Evolutionary conservation across 768 basidiomycete species (phyloP).

Genomic region (Suillus ampliporus): DNA sequence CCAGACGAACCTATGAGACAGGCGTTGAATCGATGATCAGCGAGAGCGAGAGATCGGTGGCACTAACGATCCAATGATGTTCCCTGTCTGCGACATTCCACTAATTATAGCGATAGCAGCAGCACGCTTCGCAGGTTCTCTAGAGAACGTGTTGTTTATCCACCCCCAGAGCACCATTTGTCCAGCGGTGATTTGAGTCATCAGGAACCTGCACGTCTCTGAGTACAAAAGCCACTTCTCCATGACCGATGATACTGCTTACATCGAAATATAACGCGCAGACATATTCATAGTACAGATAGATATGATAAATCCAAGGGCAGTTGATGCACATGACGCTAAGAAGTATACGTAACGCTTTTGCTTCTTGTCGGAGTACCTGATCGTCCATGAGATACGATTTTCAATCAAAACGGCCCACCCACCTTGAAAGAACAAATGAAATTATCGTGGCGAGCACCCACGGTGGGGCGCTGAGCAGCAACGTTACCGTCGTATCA

Average conservation of each 20-base stretch:
- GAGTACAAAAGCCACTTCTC: not conserved
- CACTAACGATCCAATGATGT: constrained; percentile 76
- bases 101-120: constrained; percentile 81
- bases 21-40: not conserved
- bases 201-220: constrained; percentile 57
- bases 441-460: constrained; percentile 37
- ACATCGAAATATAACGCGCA: constrained; percentile 67
- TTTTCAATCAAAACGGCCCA: not conserved
- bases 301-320: constrained; percentile 68
- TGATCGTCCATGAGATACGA: constrained; percentile 19
- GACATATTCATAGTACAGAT: constrained; percentile 62
- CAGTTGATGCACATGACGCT: constrained; percentile 54
- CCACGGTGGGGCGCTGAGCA: constrained; percentile 49
- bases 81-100: constrained; percentile 78
- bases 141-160: constrained; percentile 62
- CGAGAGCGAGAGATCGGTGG: constrained; percentile 10
- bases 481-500: constrained; percentile 42
- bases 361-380: constrained; percentile 68
- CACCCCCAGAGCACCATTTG: constrained; percentile 61
- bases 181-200: constrained; percentile 71
- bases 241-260: constrained; percentile 19
- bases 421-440: constrained; percentile 23
- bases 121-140: constrained; percentile 80
- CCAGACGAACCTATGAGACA: constrained; percentile 57
- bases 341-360: constrained; percentile 75